Base-by-base conservation (phyloP, 2,329 filamentous ascomycete species). In the Albifimbria verrucaria region DNA sequence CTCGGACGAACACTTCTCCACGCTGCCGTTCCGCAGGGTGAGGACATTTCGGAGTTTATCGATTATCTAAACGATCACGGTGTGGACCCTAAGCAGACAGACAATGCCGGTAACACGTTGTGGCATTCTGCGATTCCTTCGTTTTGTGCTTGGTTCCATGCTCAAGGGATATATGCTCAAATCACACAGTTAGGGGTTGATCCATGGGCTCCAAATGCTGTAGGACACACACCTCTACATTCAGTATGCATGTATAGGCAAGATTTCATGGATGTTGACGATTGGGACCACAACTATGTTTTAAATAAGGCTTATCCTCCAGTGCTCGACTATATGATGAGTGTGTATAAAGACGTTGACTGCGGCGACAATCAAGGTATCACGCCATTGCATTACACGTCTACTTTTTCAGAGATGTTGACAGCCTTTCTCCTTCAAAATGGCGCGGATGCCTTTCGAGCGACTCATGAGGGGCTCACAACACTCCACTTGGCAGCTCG, bases 401-500 rank as follows among this genome's bases (percentile, higher is more conserved):
- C 51, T 5, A 54, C 55, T 17, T 39, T 57, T 3, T 66, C 62
- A 4, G 58, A 62, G 48, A 21, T 42, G 6, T 46, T 54, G 21
- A 52, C 68, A 3, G 58, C 58, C 17, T 52, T 55, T n/a, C 59
- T 75, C 4, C 59, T 76, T 5, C 57, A 63, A 11, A 64, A 65
- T 24, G 70, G 73, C 6, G 72, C 72, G 1, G 60, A 75, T 58
- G 56, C 67, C 4, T 52, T 46, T 4, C 58, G 59, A 11, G 24
- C 49, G 1, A 74, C 71, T 1, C 18, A 62, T 7, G 64, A 71
- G 15, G 68, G 68, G 0, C 59, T 68, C 42, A 74, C 64, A 2
- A 56, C 67, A 11, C 59, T 78, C 4, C 73, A 77, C 48, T 53
- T 77, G 26, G 73, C 72, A 2, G 65, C 70, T 10, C 62, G 65